Evolutionary conservation across 116 monocot species (phyloP), one percentile per base, ranked within the genome.

Genomic region (Posidonia oceanica): DNA sequence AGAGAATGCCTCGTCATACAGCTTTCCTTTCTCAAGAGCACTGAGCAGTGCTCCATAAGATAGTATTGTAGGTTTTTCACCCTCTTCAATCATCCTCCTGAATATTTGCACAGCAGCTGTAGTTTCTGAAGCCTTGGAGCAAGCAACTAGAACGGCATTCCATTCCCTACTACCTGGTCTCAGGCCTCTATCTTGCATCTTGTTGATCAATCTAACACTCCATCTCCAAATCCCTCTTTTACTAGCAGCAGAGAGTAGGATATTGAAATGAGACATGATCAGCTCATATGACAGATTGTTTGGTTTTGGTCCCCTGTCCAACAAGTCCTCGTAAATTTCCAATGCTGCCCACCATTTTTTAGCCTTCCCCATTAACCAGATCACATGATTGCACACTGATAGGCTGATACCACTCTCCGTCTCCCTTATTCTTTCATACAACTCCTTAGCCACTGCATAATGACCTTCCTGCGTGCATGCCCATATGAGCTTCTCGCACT

Each of bases 281-380:
- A 97, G 65, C 59, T 89, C 92, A 68, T 85, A 79, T 3, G 97
- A 89, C 10, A 92, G 59, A 74, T 87, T 89, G 69, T 97, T 92
- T 3, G 97, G 97, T 65, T 82, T 85, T 5, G 93, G 97, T 14
- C 97, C 93, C 61, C 77, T 83, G 54, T 92, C 97, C 22, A 97
- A 60, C 72, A 97, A 74, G 42, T 97, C 97, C 68, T 97, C 97
- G 42, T 85, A 97, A 36, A 97, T 74, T 72, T 97, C 97, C 18
- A 97, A 81, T 41, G 93, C 97, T 16, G 87, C 85, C 97, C 93
- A 92, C 97, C 92, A 97, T 80, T 97, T 97, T 67, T 90, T 97
- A 10, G 97, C 85, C 69, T 89, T 97, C 5, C 93, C 89, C 85
- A 97, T 78, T 18, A 97, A 29, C 89, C 89, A 97, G 39, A 97